phyloP scores from a whole-genome alignment of 208 protist species.

The Leishmania lainsoni region DNA sequence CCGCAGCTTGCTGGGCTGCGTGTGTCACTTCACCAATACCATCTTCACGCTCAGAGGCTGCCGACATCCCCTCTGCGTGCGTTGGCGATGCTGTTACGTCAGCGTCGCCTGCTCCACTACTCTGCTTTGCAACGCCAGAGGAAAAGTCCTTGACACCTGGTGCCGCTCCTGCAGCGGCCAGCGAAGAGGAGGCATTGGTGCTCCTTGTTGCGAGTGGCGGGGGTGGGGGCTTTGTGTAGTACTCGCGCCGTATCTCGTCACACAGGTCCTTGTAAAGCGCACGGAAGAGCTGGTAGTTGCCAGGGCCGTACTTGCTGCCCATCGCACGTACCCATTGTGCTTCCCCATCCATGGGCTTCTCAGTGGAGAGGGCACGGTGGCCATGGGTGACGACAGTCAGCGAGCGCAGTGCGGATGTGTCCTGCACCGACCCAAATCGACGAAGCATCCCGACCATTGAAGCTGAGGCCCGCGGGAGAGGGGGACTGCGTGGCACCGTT shows the following conservation, averaged over 20 bases:
- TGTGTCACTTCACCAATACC: not conserved
- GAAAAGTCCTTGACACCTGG: not conserved
- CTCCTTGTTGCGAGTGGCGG: conserved; percentile 28
- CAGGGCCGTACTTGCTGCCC: conserved; percentile 63
- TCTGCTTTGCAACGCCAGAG: not conserved
- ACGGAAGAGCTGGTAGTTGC: conserved; percentile 76
- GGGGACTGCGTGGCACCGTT: not conserved
- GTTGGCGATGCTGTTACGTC: not conserved
- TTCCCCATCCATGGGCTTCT: conserved; percentile 34
- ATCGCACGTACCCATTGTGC: conserved; percentile 41
- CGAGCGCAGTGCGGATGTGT: not conserved
- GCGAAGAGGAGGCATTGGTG: not conserved
- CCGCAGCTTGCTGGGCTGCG: not conserved
- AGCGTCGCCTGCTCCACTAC: not conserved
- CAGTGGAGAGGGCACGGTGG: conserved; percentile 21
- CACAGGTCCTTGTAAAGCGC: conserved; percentile 83
- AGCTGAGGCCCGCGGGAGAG: not conserved
- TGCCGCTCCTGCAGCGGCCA: not conserved
- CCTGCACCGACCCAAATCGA: not conserved
- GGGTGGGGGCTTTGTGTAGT: conserved; percentile 65
- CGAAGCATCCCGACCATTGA: not conserved
- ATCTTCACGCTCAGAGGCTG: not conserved
- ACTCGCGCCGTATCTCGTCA: conserved; percentile 79
- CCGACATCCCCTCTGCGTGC: not conserved
- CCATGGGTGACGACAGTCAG: not conserved